Percentiles rank a stretch among this genome's conserved stretches.
These are phyloP conservation scores for Lunularia cruciata DNA, from an alignment of 225 moss, liverwort and hornwort species.

Conservation along the genomic window DNA sequence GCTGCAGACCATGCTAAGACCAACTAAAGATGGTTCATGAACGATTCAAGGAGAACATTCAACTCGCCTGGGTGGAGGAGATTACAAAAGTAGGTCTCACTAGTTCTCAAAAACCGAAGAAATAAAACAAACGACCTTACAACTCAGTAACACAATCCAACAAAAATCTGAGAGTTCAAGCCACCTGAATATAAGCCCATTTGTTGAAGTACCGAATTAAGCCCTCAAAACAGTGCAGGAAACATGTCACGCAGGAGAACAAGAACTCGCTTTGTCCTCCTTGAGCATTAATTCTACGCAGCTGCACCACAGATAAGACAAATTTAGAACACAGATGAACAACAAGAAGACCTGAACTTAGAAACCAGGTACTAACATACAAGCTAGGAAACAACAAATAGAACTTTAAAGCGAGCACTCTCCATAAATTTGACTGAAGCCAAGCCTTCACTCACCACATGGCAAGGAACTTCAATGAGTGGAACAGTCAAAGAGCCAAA, in stretches of 20 bases:
- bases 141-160: no score
- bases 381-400: not conserved
- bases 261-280: slow-evolving; percentile 87
- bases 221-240: slow-evolving; percentile 54
- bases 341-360: no score
- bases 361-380: no score
- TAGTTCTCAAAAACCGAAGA: no score
- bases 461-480: slow-evolving; percentile 59
- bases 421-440: not conserved
- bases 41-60: no score
- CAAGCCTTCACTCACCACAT: slow-evolving; percentile 46
- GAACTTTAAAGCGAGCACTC: not conserved
- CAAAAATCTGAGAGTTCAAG: no score
- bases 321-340: no score
- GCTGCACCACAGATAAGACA: slow-evolving; percentile 38
- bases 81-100: no score
- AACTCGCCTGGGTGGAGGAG: no score
- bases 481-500: slow-evolving; percentile 79
- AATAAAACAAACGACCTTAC: no score
- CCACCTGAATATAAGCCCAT: slow-evolving; percentile 93
- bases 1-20: no score
- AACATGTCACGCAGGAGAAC: slow-evolving; percentile 86
- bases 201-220: slow-evolving; percentile 82
- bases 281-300: slow-evolving; percentile 72
- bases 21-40: no score